phyloP scores from a whole-genome alignment of 2,329 filamentous ascomycete genomes.

The Xylaria arbuscula region DNA sequence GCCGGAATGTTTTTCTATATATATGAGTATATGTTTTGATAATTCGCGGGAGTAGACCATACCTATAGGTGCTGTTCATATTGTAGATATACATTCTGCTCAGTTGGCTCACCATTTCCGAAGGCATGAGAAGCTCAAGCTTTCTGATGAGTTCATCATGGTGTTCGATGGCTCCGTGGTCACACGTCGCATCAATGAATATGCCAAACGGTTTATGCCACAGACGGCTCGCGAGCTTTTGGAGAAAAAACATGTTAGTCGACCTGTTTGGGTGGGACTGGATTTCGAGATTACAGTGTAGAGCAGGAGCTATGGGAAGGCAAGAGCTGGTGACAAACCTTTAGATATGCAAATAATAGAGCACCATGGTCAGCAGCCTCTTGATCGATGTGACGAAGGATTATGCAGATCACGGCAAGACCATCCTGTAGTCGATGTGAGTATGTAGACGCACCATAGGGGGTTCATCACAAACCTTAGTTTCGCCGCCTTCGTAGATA shows the following conservation, averaged over 20 bases:
- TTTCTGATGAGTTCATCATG: slow-evolving; percentile 74
- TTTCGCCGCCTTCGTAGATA: slow-evolving; percentile 77
- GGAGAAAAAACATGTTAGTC: slow-evolving; percentile 35
- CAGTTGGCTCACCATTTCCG: slow-evolving; percentile 69
- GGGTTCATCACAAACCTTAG: slow-evolving; percentile 61
- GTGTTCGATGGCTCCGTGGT: slow-evolving; percentile 73
- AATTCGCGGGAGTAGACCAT: slow-evolving; percentile 37
- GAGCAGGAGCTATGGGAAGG: not conserved
- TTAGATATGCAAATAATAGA: slow-evolving; percentile 74
- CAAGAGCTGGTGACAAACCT: slow-evolving; percentile 56
- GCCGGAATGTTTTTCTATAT: slow-evolving; percentile 70
- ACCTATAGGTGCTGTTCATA: slow-evolving; percentile 77
- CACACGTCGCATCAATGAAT: slow-evolving; percentile 76
- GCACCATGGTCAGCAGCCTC: slow-evolving; percentile 74
- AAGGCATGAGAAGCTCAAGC: slow-evolving; percentile 70
- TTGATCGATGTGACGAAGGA: slow-evolving; percentile 73
- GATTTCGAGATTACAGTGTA: not conserved
- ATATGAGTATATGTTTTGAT: slow-evolving; percentile 31
- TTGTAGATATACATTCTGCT: slow-evolving; percentile 76
- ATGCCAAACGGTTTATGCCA: slow-evolving; percentile 77
- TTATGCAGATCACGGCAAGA: slow-evolving; percentile 74
- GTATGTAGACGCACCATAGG: not conserved
- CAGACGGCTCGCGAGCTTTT: slow-evolving; percentile 73
- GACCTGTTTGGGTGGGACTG: not conserved
- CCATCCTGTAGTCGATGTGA: slow-evolving; percentile 62